Conservation (phyloP, 2,329 filamentous ascomycete species). For the Tolypocladium amazonense region DNA sequence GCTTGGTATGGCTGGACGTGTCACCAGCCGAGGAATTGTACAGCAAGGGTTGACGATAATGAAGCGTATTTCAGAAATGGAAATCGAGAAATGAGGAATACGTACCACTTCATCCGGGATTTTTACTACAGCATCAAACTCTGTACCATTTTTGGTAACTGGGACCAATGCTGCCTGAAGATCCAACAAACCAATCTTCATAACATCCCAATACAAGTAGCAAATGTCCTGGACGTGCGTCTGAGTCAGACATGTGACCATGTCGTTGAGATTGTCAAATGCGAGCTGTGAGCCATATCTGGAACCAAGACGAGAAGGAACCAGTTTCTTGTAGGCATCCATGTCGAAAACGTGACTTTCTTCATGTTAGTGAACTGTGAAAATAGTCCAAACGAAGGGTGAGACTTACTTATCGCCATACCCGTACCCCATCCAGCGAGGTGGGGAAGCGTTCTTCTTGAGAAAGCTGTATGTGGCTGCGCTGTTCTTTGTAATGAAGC, state of each 20-base stretch:
- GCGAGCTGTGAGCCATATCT: not conserved
- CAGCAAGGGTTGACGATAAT: not conserved
- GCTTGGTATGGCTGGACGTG: too few species aligned
- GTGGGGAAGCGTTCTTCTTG: not conserved
- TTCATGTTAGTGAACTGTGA: not conserved
- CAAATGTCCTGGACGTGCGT: not conserved
- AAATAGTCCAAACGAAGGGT: not conserved
- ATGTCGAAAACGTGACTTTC: not conserved
- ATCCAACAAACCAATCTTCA: not conserved
- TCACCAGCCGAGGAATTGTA: not conserved
- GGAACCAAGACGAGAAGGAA: not conserved
- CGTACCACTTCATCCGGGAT: not conserved
- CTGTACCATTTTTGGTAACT: not conserved
- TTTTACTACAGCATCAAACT: not conserved
- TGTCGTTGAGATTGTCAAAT: not conserved
- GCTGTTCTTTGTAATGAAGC: not conserved
- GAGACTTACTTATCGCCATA: not conserved
- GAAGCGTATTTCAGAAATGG: not conserved
- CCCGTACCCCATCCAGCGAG: not conserved
- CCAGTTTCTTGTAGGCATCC: not conserved
- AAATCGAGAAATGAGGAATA: not conserved
- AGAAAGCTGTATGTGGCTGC: not conserved
- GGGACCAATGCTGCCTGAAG: not conserved
- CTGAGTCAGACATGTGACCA: not conserved
- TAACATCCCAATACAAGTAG: not conserved